Percentiles rank a stretch among this genome's conserved stretches.
These are phyloP conservation scores for Colletotrichum eleusines DNA, from an alignment of 2,329 filamentous ascomycete genomes.

Conservation along the genomic window DNA sequence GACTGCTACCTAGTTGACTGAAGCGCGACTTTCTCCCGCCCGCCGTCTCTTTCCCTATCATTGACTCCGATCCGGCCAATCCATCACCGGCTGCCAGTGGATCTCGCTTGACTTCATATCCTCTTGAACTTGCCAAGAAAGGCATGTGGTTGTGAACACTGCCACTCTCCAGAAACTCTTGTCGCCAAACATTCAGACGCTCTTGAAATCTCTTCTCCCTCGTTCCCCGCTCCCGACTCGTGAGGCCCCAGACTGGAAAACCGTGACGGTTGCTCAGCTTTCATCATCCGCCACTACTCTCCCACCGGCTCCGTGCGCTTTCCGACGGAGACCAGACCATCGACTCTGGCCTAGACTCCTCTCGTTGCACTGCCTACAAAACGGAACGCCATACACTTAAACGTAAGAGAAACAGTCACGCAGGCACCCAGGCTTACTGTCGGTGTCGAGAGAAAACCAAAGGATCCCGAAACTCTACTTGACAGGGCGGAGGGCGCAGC, in stretches of 20 bases:
- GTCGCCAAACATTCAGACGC: conserved; percentile 5
- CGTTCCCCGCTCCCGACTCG: conserved; percentile 5
- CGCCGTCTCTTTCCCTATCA: conserved; percentile 14
- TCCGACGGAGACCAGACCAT: conserved; percentile 8
- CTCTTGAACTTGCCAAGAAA: conserved; percentile 37
- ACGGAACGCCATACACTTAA: not conserved
- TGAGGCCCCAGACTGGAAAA: not conserved
- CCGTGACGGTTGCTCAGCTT: conserved; percentile 13
- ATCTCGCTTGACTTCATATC: conserved; percentile 37
- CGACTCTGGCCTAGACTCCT: conserved; percentile 17
- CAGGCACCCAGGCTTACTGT: conserved; percentile 25
- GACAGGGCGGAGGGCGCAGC: conserved; percentile 37
- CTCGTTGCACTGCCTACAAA: conserved; percentile 30
- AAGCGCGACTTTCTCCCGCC: conserved; percentile 34
- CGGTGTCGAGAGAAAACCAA: conserved; percentile 6
- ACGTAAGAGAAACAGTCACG: not conserved
- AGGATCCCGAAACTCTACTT: conserved; percentile 17
- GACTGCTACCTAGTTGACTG: conserved; percentile 12
- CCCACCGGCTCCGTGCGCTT: conserved; percentile 6
- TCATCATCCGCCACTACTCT: conserved; percentile 1
- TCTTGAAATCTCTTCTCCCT: conserved; percentile 18
- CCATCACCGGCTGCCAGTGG: conserved; percentile 14
- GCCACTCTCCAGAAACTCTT: conserved; percentile 27
- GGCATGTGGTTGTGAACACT: conserved; percentile 41
- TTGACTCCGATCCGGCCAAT: conserved; percentile 22